Evolutionary conservation across 176 grass and related monocot genomes (phyloP), one percentile per base, ranked within the genome.

Genomic region (Carex parvula): DNA sequence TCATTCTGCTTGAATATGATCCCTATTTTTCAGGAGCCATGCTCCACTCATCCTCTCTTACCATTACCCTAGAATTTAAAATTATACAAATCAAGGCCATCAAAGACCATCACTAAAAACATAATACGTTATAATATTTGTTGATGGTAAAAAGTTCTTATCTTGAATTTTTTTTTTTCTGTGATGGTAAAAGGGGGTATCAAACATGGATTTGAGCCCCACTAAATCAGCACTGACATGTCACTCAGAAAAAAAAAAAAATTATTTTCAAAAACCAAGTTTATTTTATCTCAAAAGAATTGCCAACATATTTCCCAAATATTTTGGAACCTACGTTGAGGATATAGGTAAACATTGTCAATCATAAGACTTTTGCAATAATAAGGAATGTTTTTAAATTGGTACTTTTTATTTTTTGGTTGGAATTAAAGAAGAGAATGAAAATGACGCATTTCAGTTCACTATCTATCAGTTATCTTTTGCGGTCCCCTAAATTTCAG

Each of bases 251-350:
- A 22, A 62, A 11, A 21, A 20, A 50, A 20, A 50, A 64, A 4
- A 11, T 13, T 15, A 64, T 29, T 64, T 7, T 14, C 62, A 4
- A 64, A 44, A 17, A 21, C 11, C 11, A 6, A 8, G 17, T 44
- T 71, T 46, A 20, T 44, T 41, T 41, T 48, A 44, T 71, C 8
- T 71, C 16, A 18, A 42, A 70, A 42, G 64, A 70, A 70, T 18
- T 70, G 66, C 15, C 66, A 70, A 70, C 57, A 60, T n/a, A 60
- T 20, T n/a, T 20, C 52, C 20, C 42, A 74, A 74, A 74, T 72
- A 72, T 10, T 4, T 44, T 11, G 39, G 9, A 44, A 72, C 35
- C 18, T 46, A 48, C 37, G 0, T 5, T 72, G 39, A 35, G 44
- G 39, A 44, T 72, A 72, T 44, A 15, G 15, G 37, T 8, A 42